Evolutionary conservation across 305 asterid genomes (phyloP).

Genomic region (Salvia sclarea): DNA sequence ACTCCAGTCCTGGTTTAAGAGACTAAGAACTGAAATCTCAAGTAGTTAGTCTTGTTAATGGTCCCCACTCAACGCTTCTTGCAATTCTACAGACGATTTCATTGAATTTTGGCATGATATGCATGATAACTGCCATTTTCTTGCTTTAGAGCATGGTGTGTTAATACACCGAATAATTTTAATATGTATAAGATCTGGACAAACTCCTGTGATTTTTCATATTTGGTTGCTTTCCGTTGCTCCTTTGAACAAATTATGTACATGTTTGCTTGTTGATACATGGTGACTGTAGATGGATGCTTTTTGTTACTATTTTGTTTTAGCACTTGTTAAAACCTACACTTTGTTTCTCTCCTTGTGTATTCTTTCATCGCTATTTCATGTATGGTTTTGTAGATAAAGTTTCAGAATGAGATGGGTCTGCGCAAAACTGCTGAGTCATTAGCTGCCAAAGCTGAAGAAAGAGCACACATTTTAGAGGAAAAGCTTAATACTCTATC

Average conservation of each 20-base stretch:
- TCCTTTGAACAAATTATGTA: conserved; percentile 8
- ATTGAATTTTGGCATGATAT: not conserved
- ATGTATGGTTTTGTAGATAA: conserved; percentile 50
- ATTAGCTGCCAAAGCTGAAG: conserved; percentile 74
- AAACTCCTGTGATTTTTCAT: not conserved
- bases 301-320: conserved; percentile 14
- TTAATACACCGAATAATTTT: not conserved
- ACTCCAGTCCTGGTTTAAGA: conserved; percentile 4
- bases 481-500: conserved; percentile 63
- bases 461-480: conserved; percentile 66
- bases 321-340: conserved; percentile 13
- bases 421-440: conserved; percentile 77
- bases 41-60: not conserved
- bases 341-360: conserved; percentile 9
- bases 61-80: not conserved
- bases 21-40: not conserved
- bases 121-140: conserved; percentile 11
- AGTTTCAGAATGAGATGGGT: conserved; percentile 70
- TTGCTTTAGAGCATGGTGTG: not conserved
- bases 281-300: conserved; percentile 11
- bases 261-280: conserved; percentile 8
- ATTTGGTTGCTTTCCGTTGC: not conserved
- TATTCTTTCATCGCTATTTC: conserved; percentile 23
- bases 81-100: not conserved
- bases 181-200: not conserved